Conservation (phyloP, 192 early-diverging fungal species). For the Phycomyces blakesleeanus region DNA sequence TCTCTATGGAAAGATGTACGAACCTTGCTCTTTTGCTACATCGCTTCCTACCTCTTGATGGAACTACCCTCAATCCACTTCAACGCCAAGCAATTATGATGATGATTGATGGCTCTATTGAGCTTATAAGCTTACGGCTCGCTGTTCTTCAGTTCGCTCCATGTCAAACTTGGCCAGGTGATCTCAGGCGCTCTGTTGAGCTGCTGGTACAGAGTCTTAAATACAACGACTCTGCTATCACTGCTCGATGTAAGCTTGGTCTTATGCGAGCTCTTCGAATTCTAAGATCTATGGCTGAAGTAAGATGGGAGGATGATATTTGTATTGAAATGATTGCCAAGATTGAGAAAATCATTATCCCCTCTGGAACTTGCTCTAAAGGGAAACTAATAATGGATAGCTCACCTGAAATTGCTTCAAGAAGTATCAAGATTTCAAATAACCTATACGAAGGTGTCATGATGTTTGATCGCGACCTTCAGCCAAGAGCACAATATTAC, state of each 20-base stretch:
- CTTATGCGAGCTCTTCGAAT: slow-evolving; percentile 21
- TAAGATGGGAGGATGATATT: slow-evolving; percentile 20
- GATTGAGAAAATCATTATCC: slow-evolving; percentile 4
- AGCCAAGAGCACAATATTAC: slow-evolving; percentile 5
- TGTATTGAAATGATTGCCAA: slow-evolving; percentile 14
- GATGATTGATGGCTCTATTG: slow-evolving; percentile 17
- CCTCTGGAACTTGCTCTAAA: no score
- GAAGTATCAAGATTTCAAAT: slow-evolving; percentile 13
- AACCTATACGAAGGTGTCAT: slow-evolving; percentile 14
- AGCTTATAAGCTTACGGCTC: slow-evolving; percentile 17
- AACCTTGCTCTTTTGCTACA: slow-evolving; percentile 11
- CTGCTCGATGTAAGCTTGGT: slow-evolving; percentile 13
- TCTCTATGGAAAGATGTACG: slow-evolving; percentile 25
- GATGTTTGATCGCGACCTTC: slow-evolving; percentile 9
- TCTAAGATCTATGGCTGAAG: slow-evolving; percentile 21
- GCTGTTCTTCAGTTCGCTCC: slow-evolving; percentile 15
- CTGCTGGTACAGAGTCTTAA: slow-evolving; percentile 10
- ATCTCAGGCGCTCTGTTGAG: slow-evolving; percentile 17
- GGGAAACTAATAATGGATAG: background rate
- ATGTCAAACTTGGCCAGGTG: slow-evolving; percentile 28
- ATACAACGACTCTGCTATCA: slow-evolving; percentile 12
- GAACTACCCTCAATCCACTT: slow-evolving; percentile 8
- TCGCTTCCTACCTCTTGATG: background rate
- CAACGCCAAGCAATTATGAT: slow-evolving; percentile 12
- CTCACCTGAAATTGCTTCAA: background rate